These are phyloP conservation scores for Solanum etuberosum DNA, from an alignment of 257 asterid genomes.

Conservation along the genomic window DNA sequence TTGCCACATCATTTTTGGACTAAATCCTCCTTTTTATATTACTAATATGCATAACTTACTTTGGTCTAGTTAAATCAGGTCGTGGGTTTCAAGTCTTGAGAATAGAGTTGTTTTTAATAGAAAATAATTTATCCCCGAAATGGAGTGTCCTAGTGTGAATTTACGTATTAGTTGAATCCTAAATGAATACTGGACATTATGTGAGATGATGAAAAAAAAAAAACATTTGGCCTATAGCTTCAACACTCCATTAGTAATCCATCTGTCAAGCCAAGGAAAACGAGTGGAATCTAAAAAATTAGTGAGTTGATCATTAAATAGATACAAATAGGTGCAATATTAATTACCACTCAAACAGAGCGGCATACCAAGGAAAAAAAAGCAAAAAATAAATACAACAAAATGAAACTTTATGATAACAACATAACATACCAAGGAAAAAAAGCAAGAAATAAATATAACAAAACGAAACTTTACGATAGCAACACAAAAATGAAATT, in stretches of 20 bases:
- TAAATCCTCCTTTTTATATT: background rate
- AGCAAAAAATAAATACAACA: no score
- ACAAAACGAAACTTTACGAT: background rate
- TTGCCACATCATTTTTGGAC: background rate
- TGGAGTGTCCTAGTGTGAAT: background rate
- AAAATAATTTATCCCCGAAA: background rate
- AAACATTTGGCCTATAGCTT: background rate
- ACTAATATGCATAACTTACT: background rate
- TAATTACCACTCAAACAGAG: background rate
- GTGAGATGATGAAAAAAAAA: background rate
- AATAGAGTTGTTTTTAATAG: background rate
- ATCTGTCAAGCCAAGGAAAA: background rate
- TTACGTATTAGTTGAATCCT: background rate
- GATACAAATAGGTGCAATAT: background rate
- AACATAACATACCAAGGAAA: background rate
- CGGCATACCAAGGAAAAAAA: background rate
- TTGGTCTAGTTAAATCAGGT: background rate
- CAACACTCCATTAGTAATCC: background rate
- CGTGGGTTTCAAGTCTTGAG: background rate
- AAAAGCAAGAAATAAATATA: no score
- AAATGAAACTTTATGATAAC: background rate
- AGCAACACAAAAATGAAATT: background rate
- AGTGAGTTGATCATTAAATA: rapidly evolving
- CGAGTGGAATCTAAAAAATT: background rate
- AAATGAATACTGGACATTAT: background rate